Evolutionary conservation across 495 filamentous ascomycete species (phyloP).

Genomic region (Penicillium bialowiezense): DNA sequence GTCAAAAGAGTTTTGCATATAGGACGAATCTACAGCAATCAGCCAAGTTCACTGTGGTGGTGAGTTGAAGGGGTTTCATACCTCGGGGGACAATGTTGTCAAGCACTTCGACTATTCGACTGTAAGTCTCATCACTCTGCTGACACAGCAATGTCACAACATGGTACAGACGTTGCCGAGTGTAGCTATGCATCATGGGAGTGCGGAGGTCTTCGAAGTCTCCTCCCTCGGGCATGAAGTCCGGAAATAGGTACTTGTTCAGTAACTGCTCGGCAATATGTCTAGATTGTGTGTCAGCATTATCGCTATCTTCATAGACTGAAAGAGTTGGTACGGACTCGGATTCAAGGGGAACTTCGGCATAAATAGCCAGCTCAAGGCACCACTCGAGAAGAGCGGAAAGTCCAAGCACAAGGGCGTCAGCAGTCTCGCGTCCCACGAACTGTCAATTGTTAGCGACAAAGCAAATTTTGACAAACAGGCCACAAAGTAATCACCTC

Average conservation of each 20-base stretch:
- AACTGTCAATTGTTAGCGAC: conserved; percentile 28
- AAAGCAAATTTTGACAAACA: no score
- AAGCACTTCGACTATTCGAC: conserved; percentile 50
- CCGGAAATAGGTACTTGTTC: conserved; percentile 67
- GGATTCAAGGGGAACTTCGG: conserved; percentile 40
- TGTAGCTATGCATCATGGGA: conserved; percentile 52
- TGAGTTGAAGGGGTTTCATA: conserved; percentile 23
- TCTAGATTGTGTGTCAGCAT: neutral
- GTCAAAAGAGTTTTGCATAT: conserved; percentile 60
- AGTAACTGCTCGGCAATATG: conserved; percentile 59
- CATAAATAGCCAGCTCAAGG: conserved; percentile 45
- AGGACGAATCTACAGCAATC: conserved; percentile 43
- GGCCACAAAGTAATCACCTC: conserved; percentile 33
- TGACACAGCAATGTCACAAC: conserved; percentile 60
- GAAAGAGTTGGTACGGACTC: neutral
- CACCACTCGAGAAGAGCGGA: conserved; percentile 46
- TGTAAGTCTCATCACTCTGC: conserved; percentile 47
- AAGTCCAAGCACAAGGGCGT: conserved; percentile 48
- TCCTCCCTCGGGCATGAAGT: conserved; percentile 37
- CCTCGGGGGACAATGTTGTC: conserved; percentile 51
- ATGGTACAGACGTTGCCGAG: conserved; percentile 61
- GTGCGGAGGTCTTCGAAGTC: conserved; percentile 27
- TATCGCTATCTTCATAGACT: neutral
- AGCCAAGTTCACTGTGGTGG: no score
- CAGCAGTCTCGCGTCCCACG: conserved; percentile 49